Base-by-base conservation (phyloP, 768 basidiomycete species). In the Suillus hirtellus region DNA sequence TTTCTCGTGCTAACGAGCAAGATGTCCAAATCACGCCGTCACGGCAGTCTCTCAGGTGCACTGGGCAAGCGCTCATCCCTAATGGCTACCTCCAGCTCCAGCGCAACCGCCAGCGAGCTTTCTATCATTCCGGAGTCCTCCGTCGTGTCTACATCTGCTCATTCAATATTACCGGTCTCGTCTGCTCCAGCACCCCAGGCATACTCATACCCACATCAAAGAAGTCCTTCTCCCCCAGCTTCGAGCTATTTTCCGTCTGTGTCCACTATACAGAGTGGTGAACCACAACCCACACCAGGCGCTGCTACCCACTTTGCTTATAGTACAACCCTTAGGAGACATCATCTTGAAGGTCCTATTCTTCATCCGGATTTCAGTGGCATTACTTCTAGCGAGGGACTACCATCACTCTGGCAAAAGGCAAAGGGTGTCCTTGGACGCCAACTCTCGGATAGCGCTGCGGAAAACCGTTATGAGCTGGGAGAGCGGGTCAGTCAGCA, bases 261-360 rank as follows among this genome's bases (percentile, higher is more conserved):
- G 38, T 80, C 84, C 79, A 76, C 60, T 80, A 85, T 66, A 66
- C 75, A 74, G 71, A 79, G 47, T 43, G 76, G 62, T n/a, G 81
- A 85, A 65, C 79, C 88, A 11, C 81, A 85, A 40, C 86, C 88
- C 0, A 80, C 85, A 0, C 80, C 89, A 0, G 87, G 86, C 59
- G 90, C 92, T 1, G 81, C 83, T 37, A 73, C 84, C 4, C 92
- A 94, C 70, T 94, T 94, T 69, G 88, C 91, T 1, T 93, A 92
- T 73, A 92, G 90, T 67, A 93, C 92, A 0, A 91, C 89, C 0
- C 79, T 94, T 21, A 78, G 92, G 35, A 74, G 92, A 61, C 92
- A 93, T 64, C 81, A 83, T 24, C 76, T 77, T 0, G 86, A 89
- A 21, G 78, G 80, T 0, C 66, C 72, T 44, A 71, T 76, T 11